Conservation (phyloP, 257 asterid genomes). For the Forsythia suspensa region DNA sequence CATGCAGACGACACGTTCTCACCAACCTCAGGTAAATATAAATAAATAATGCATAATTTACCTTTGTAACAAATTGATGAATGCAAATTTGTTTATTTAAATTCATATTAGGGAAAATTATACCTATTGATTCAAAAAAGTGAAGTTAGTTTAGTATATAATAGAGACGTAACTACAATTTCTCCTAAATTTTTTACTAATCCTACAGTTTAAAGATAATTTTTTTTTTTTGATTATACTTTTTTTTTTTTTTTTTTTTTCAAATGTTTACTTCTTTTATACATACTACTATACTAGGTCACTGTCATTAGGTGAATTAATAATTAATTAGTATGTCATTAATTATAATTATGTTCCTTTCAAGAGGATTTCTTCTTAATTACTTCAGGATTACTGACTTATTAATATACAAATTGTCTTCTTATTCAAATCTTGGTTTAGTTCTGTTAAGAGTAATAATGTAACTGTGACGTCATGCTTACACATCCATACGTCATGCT, state of each 20-base stretch:
- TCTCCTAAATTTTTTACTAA: too few species aligned
- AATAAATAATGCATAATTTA: background rate
- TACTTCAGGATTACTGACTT: background rate
- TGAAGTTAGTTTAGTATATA: too few species aligned
- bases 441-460: background rate
- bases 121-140: too few species aligned
- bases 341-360: background rate
- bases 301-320: background rate
- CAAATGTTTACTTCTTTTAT: too few species aligned
- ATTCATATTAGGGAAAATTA: too few species aligned
- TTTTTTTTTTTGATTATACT: background rate
- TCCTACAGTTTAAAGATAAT: too few species aligned
- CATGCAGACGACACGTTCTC: slow-evolving; percentile 21
- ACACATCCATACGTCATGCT: background rate
- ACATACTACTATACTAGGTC: too few species aligned
- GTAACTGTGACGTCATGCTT: background rate
- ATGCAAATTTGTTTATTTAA: too few species aligned
- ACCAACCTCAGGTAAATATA: slow-evolving; percentile 17
- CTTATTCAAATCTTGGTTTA: background rate
- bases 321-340: too few species aligned
- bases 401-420: background rate
- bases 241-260: background rate
- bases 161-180: too few species aligned
- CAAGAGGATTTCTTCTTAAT: background rate
- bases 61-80: background rate